phyloP scores from a whole-genome alignment of 1,284 basidiomycete genomes.

The Boletus sp. region DNA sequence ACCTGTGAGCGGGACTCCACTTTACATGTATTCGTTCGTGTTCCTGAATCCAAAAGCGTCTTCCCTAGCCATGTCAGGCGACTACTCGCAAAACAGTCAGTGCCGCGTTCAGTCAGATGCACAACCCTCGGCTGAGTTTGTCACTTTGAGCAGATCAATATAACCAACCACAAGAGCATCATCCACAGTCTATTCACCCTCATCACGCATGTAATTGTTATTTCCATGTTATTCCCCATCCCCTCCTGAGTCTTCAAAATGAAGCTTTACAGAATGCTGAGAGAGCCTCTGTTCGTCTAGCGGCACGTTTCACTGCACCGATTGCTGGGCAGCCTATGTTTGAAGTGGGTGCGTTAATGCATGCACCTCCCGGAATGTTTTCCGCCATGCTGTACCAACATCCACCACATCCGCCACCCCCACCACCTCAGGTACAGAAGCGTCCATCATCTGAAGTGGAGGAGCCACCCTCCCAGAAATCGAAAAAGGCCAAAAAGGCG shows the following conservation, averaged over 20 bases:
- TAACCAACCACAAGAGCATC: conserved; percentile 32
- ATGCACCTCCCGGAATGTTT: conserved; percentile 30
- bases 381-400: conserved; percentile 31
- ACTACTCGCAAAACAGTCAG: conserved; percentile 33
- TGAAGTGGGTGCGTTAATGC: conserved; percentile 33
- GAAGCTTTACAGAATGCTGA: conserved; percentile 49
- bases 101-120: conserved; percentile 14
- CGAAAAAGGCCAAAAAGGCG: conserved; percentile 41
- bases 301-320: conserved; percentile 43
- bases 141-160: conserved; percentile 26
- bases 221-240: conserved; percentile 13
- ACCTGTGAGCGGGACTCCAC: conserved; percentile 33
- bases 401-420: conserved; percentile 26
- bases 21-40: conserved; percentile 2
- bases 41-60: conserved; percentile 21
- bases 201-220: conserved; percentile 35
- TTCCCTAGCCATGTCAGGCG: conserved; percentile 28
- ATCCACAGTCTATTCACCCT: conserved; percentile 27
- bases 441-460: conserved; percentile 37
- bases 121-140: conserved; percentile 17
- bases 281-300: conserved; percentile 53
- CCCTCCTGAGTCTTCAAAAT: conserved; percentile 21
- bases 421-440: conserved; percentile 35
- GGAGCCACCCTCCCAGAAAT: conserved; percentile 33
- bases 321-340: conserved; percentile 35